phyloP scores from a whole-genome alignment of 306 rosid species.

The Vigna trinervia region DNA sequence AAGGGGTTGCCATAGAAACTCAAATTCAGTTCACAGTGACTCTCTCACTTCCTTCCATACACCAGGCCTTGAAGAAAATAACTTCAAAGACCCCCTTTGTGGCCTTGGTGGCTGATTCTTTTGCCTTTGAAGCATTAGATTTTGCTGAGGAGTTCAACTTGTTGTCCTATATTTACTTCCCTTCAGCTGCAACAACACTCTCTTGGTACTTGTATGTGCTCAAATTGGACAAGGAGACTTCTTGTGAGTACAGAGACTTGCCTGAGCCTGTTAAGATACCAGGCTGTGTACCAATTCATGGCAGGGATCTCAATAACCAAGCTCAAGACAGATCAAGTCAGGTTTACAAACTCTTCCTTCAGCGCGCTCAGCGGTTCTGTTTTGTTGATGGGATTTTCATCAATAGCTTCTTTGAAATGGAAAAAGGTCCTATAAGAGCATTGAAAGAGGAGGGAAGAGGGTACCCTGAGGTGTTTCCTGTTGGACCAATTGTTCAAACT shows the following conservation, averaged over 20 bases:
- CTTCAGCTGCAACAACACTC: not conserved
- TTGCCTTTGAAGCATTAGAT: constrained; percentile 4
- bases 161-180: constrained; percentile 30
- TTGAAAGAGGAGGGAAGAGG: constrained; percentile 32
- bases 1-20: not conserved
- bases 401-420: constrained; percentile 38
- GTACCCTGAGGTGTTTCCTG: constrained; percentile 22
- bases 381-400: constrained; percentile 34
- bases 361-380: not conserved
- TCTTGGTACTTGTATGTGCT: constrained; percentile 8
- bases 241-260: constrained; percentile 34
- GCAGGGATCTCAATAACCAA: constrained; percentile 21
- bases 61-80: constrained; percentile 6
- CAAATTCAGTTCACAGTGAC: not conserved
- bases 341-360: not conserved
- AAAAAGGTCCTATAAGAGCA: constrained; percentile 26
- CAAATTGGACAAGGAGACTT: constrained; percentile 21
- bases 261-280: constrained; percentile 21
- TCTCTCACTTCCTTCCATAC: constrained; percentile 31
- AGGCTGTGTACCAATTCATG: constrained; percentile 43
- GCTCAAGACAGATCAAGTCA: constrained; percentile 26
- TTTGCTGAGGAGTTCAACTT: constrained; percentile 36
- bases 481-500: constrained; percentile 34
- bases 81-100: constrained; percentile 1
- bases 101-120: constrained; percentile 32